These are phyloP conservation scores for Pyronema domesticum DNA, from an alignment of 495 filamentous ascomycete genomes.

Conservation along the genomic window DNA sequence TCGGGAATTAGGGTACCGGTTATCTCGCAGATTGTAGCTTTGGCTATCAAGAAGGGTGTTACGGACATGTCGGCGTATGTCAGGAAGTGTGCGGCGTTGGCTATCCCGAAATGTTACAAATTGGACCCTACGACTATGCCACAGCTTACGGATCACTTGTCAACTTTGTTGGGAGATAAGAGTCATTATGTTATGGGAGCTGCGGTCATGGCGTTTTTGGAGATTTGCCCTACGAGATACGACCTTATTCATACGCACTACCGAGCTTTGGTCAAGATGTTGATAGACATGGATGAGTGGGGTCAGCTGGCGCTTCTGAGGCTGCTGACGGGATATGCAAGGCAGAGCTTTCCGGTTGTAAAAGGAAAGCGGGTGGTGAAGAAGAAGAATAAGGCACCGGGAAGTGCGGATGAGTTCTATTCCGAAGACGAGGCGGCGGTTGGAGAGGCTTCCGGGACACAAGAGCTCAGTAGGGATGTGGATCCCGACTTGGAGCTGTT, in stretches of 20 bases:
- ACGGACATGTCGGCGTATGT: slow-evolving; percentile 91
- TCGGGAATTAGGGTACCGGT: slow-evolving; percentile 89
- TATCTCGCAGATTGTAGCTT: slow-evolving; percentile 95
- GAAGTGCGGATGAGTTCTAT: slow-evolving; percentile 51
- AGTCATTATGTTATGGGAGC: slow-evolving; percentile 92
- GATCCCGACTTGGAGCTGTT: slow-evolving; percentile 76
- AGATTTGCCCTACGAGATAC: slow-evolving; percentile 69
- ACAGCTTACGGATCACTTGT: slow-evolving; percentile 63
- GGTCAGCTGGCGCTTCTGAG: slow-evolving; percentile 67
- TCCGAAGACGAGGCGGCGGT: slow-evolving; percentile 38
- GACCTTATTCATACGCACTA: slow-evolving; percentile 86
- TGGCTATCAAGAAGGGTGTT: slow-evolving; percentile 81
- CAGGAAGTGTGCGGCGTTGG: slow-evolving; percentile 75
- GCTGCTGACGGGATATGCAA: slow-evolving; percentile 65
- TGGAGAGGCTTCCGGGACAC: slow-evolving; percentile 30
- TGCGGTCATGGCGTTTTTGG: slow-evolving; percentile 72
- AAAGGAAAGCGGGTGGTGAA: slow-evolving; percentile 27
- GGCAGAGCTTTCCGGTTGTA: slow-evolving; percentile 70
- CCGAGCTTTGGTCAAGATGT: slow-evolving; percentile 60
- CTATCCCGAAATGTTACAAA: slow-evolving; percentile 96
- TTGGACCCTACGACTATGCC: slow-evolving; percentile 73
- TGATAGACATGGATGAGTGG: slow-evolving; percentile 99
- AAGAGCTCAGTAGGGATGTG: slow-evolving; percentile 41
- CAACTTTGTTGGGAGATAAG: slow-evolving; percentile 61
- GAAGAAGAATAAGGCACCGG: slow-evolving; percentile 30